A percentile compares a stretch with the other conserved stretches of the same genome.
Conservation (phyloP, 1,284 basidiomycete species). For the Ustilago cynodontis region DNA sequence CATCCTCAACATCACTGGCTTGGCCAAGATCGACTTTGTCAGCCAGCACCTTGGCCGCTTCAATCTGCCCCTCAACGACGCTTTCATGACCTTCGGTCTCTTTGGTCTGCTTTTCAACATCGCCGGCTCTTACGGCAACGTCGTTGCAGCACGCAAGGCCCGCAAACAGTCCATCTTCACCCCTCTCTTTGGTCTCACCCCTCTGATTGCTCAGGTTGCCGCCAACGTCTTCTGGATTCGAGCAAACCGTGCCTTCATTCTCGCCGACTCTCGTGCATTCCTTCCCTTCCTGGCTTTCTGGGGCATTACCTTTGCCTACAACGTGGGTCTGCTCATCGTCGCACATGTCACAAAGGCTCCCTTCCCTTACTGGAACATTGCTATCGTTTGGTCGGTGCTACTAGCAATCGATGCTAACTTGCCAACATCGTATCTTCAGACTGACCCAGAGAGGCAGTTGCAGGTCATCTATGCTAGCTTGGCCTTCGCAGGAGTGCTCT, state of each 20-base stretch:
- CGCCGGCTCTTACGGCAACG: conserved; percentile 72
- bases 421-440: conserved; percentile 77
- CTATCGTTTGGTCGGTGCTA: conserved; percentile 84
- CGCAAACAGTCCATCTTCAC: conserved; percentile 69
- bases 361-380: conserved; percentile 88
- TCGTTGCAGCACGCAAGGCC: conserved; percentile 41
- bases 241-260: conserved; percentile 68
- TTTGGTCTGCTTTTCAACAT: conserved; percentile 87
- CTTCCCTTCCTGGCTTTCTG: conserved; percentile 89
- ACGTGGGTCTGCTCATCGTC: conserved; percentile 90
- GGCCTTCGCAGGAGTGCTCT: conserved; percentile 77
- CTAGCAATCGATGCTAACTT: conserved; percentile 79
- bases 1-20: conserved; percentile 76
- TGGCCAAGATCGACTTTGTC: conserved; percentile 73
- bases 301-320: conserved; percentile 82
- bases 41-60: conserved; percentile 71
- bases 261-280: conserved; percentile 73
- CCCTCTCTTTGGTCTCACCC: conserved; percentile 82
- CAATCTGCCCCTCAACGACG: conserved; percentile 83
- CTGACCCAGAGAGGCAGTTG: conserved; percentile 75
- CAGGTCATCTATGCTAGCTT: conserved; percentile 80
- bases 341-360: conserved; percentile 87
- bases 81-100: conserved; percentile 85
- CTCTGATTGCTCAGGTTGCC: conserved; percentile 79
- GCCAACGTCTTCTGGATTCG: conserved; percentile 84